These are phyloP conservation scores for Dentipellis fragilis DNA, from an alignment of 768 basidiomycete species.

Conservation along the genomic window DNA sequence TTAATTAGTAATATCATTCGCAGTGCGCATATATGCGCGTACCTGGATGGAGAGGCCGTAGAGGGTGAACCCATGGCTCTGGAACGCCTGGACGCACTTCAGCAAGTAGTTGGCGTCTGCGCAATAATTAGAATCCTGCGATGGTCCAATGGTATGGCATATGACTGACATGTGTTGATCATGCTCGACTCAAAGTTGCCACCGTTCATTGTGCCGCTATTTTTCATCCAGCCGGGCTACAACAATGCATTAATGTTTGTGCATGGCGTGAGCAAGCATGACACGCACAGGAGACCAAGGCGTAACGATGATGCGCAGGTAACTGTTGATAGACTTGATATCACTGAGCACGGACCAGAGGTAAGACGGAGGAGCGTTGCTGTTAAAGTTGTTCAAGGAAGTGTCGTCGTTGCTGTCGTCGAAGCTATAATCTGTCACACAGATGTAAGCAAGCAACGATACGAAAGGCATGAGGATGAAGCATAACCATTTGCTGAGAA, in stretches of 20 bases:
- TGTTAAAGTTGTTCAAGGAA: conserved; percentile 18
- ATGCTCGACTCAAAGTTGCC: conserved; percentile 36
- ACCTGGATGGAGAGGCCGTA: conserved; percentile 50
- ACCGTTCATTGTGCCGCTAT: conserved; percentile 48
- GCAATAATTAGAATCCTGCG: conserved; percentile 10
- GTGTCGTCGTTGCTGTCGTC: conserved; percentile 23
- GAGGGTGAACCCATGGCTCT: conserved; percentile 39
- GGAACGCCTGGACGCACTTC: conserved; percentile 57
- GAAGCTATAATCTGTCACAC: conserved; percentile 18
- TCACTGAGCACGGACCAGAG: conserved; percentile 22
- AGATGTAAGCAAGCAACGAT: not conserved
- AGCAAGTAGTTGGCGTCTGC: conserved; percentile 34
- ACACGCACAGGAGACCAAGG: conserved; percentile 48
- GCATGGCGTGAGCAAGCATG: conserved; percentile 23
- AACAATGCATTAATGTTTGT: not conserved
- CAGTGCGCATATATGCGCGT: not conserved
- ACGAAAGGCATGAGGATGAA: not conserved
- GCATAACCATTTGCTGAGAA: conserved; percentile 19
- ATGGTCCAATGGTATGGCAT: conserved; percentile 14
- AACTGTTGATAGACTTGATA: conserved; percentile 17
- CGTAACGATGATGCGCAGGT: conserved; percentile 32
- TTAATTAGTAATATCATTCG: not conserved
- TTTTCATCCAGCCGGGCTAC: conserved; percentile 68
- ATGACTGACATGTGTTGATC: conserved; percentile 19
- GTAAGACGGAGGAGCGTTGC: conserved; percentile 22